phyloP scores from a whole-genome alignment of 805 yeast genomes.

The Schwanniomyces occidentalis region DNA sequence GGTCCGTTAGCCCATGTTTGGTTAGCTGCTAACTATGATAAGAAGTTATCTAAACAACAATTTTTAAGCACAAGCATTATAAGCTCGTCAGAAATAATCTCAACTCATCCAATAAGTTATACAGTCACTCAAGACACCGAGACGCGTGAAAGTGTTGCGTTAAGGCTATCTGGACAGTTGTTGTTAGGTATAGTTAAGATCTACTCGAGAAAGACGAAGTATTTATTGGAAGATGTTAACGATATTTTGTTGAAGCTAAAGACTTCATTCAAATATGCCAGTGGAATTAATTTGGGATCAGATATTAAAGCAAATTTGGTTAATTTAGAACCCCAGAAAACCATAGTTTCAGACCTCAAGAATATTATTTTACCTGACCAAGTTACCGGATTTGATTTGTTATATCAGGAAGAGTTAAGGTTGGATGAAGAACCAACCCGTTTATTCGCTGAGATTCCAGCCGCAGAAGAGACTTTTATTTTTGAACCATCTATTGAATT shows the following conservation, averaged over 20 bases:
- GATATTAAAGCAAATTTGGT: conserved; percentile 36
- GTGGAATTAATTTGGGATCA: conserved; percentile 25
- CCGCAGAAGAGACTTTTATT: conserved; percentile 30
- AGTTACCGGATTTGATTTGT: conserved; percentile 73
- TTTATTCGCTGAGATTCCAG: conserved; percentile 22
- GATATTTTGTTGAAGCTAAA: conserved; percentile 73
- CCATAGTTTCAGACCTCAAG: conserved; percentile 59
- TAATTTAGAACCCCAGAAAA: conserved; percentile 59
- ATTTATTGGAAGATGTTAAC: conserved; percentile 77
- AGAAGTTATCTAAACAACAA: conserved; percentile 70
- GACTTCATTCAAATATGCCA: conserved; percentile 55
- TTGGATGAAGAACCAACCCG: conserved; percentile 28
- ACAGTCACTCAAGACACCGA: conserved; percentile 11
- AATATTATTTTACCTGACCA: conserved; percentile 71
- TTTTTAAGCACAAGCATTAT: conserved; percentile 69
- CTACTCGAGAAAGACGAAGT: conserved; percentile 81
- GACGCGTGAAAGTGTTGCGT: conserved; percentile 61
- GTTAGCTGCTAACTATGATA: conserved; percentile 89
- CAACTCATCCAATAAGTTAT: conserved; percentile 60
- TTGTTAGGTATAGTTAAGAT: conserved; percentile 85
- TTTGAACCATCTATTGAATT: conserved; percentile 66
- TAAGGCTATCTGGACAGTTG: conserved; percentile 82
- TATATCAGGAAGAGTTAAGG: conserved; percentile 60
- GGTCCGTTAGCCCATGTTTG: conserved; percentile 90
- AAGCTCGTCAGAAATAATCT: conserved; percentile 42